Percentiles rank a stretch among this genome's conserved stretches.
phyloP scores from a whole-genome alignment of 345 rosid species.

The Pelargonium nanum region DNA sequence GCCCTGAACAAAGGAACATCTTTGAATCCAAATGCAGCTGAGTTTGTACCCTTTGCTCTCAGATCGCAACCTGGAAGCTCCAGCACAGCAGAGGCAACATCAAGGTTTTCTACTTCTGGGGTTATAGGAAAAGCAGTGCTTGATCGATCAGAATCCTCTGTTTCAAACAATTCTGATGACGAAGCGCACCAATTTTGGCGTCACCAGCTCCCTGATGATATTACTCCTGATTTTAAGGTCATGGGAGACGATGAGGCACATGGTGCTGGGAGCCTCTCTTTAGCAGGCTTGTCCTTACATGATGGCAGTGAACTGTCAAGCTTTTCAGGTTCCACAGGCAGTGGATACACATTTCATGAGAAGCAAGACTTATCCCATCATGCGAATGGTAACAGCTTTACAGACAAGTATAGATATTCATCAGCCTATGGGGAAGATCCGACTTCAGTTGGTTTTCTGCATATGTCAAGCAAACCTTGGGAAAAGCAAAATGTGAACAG shows the following conservation, averaged over 20 bases:
- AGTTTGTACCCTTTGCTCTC: slow-evolving; percentile 75
- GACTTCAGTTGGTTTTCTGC: slow-evolving; percentile 31
- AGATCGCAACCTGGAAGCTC: slow-evolving; percentile 50
- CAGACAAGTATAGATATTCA: slow-evolving; percentile 49
- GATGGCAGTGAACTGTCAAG: slow-evolving; percentile 41
- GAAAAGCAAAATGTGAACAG: slow-evolving; percentile 55
- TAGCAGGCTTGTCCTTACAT: slow-evolving; percentile 62
- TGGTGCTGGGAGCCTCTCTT: slow-evolving; percentile 50
- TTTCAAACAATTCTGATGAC: slow-evolving; percentile 78
- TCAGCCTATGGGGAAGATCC: slow-evolving; percentile 60
- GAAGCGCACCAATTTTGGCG: slow-evolving; percentile 90
- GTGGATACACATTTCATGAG: slow-evolving; percentile 41
- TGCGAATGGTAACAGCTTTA: slow-evolving; percentile 41
- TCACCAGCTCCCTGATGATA: slow-evolving; percentile 90
- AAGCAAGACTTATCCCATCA: slow-evolving; percentile 42
- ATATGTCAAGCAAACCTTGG: slow-evolving; percentile 54
- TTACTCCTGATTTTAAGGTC: slow-evolving; percentile 87
- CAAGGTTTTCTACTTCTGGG: slow-evolving; percentile 40
- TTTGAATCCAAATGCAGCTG: slow-evolving; percentile 93
- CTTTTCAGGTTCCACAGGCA: slow-evolving; percentile 39
- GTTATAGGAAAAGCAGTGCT: slow-evolving; percentile 56
- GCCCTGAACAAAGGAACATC: slow-evolving; percentile 48
- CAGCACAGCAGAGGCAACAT: slow-evolving; percentile 28
- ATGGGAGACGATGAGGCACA: slow-evolving; percentile 67
- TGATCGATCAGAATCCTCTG: slow-evolving; percentile 60